Conservation (phyloP, 495 filamentous ascomycete species). For the Penicillium atrosanguineum region DNA sequence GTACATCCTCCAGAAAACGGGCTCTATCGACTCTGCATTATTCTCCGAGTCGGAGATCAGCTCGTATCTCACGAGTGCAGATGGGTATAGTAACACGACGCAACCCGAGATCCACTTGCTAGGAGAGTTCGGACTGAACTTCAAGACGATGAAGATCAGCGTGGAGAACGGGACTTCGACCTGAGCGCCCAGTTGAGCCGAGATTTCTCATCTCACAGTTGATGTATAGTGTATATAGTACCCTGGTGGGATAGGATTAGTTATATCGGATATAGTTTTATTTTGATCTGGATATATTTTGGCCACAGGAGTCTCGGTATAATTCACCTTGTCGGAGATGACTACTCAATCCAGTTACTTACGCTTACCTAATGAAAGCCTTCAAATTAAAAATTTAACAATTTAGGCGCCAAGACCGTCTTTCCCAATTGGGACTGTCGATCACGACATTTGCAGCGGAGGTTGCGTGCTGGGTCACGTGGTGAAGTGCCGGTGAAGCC, state of each 20-base stretch:
- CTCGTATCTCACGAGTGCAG: conserved; percentile 27
- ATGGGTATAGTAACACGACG: conserved; percentile 20
- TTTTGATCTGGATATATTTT: background rate
- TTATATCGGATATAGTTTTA: background rate
- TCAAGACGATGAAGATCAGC: conserved; percentile 42
- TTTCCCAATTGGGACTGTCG: conserved; percentile 6
- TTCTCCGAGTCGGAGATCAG: conserved; percentile 35
- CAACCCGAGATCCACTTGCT: conserved; percentile 18
- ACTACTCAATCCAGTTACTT: background rate
- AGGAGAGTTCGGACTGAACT: conserved; percentile 40
- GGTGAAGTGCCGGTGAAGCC: background rate
- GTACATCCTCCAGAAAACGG: conserved; percentile 50
- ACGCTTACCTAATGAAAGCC: too few species aligned
- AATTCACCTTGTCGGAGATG: background rate
- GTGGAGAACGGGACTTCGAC: conserved; percentile 37
- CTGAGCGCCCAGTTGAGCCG: background rate
- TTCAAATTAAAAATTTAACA: too few species aligned
- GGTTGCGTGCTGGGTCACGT: conserved; percentile 28
- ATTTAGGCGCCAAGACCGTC: background rate
- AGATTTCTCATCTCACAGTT: too few species aligned
- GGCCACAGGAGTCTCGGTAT: too few species aligned
- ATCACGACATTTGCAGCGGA: conserved; percentile 27
- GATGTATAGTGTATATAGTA: background rate
- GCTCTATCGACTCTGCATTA: conserved; percentile 33
- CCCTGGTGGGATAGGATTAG: background rate